Base-by-base conservation (phyloP, 805 yeast genomes). In the Candida methanosorbosa region DNA sequence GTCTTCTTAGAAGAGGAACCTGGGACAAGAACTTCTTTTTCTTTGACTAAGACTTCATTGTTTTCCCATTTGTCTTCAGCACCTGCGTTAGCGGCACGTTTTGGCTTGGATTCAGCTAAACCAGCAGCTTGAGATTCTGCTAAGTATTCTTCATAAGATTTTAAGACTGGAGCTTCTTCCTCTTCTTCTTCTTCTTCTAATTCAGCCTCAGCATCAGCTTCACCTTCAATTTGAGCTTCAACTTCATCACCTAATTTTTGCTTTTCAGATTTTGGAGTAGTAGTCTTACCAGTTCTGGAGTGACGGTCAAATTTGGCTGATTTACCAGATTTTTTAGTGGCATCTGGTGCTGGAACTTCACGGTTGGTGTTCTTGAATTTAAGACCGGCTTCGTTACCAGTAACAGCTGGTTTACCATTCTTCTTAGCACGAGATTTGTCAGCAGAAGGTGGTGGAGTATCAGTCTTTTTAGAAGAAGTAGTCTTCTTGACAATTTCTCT, bases 181-280 rank as follows among this genome's bases (percentile, higher is more conserved):
- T 59, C 70, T 23, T 46, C 63, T 24, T 49, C 67, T 29, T 48
- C 61, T 35, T 57, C 66, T 34, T 56, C 66, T 42, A 52, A 62
- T 39, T 48, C 62, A 29, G 39, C 57, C 41, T 72, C 82, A 46
- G 73, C 82, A 43, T 78, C 86, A 48, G 74, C 83, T 47, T 67
- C 81, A 38, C 44, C 61, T 43, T 54, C 58, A 33, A 49, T 33
- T 42, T 56, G 61, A 25, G 61, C 36, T 38, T 52, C 59, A 71
- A 76, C 70, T 78, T 80, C 76, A 57, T 79, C 85, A 58, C 95
- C 94, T 90, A 95, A 85, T 48, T 87, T 88, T 66, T 78, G 80
- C 62, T 71, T 75, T 56, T 81, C 72, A 64, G 81, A 79, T 80
- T 86, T 88, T 50, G 72, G 75, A 50, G 95, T 70, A 70, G 87